Percentiles rank a stretch among this genome's conserved stretches.
phyloP scores from a whole-genome alignment of 345 rosid species.

The Gossypioides kirkii region DNA sequence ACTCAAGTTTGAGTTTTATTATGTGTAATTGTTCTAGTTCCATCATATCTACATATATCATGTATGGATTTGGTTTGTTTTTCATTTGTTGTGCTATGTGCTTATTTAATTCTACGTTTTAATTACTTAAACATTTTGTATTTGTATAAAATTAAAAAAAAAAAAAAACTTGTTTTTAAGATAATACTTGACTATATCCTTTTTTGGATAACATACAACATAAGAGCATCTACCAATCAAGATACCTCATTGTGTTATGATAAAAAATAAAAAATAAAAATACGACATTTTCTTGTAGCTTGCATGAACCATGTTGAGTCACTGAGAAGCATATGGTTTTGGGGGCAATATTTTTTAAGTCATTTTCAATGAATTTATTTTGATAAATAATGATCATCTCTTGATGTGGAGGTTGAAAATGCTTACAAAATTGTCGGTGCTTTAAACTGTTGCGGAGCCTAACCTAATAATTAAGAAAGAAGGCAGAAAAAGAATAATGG shows the following conservation, averaged over 20 bases:
- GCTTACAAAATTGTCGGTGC: background rate
- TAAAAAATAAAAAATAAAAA: too few relatives aligned
- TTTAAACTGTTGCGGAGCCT: background rate
- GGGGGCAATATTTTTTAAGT: background rate
- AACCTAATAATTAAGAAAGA: background rate
- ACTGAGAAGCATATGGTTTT: background rate
- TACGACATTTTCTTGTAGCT: background rate
- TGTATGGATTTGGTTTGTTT: too few relatives aligned
- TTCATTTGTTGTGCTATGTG: too few relatives aligned
- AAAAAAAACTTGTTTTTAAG: too few relatives aligned
- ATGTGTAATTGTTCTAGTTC: too few relatives aligned
- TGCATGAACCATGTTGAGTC: background rate
- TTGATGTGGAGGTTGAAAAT: background rate
- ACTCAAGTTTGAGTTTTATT: too few relatives aligned
- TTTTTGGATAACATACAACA: background rate
- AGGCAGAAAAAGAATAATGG: background rate
- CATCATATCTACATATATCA: too few relatives aligned
- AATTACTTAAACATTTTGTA: too few relatives aligned
- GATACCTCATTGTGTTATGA: too few relatives aligned
- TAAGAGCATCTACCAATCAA: background rate
- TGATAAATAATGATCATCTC: too few relatives aligned
- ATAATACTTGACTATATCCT: background rate
- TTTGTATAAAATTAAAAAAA: too few relatives aligned
- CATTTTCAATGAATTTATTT: constrained; percentile 1
- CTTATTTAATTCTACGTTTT: too few relatives aligned